Conservation (phyloP, 2,329 filamentous ascomycete species). For the Samsoniella hepiali region DNA sequence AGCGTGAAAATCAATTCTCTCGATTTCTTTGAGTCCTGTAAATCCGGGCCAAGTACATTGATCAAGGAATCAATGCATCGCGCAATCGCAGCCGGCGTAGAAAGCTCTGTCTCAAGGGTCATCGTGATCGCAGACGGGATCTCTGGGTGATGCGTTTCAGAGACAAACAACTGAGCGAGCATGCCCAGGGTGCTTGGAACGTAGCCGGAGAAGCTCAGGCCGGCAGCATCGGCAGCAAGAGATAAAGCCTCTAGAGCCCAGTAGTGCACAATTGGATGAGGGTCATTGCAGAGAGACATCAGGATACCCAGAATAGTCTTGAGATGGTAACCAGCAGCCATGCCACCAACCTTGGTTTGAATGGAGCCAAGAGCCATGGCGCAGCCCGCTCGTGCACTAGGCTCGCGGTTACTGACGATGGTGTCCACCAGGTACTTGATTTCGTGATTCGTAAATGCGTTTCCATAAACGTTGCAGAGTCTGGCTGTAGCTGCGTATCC, state of each 20-base stretch:
- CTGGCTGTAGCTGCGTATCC: constrained; percentile 83
- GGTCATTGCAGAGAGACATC: constrained; percentile 96
- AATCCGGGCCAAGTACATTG: constrained; percentile 91
- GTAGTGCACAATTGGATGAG: constrained; percentile 91
- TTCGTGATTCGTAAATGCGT: constrained; percentile 81
- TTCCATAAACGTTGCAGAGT: constrained; percentile 80
- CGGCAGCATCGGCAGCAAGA: constrained; percentile 84
- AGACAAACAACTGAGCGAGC: constrained; percentile 87
- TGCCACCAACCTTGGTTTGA: constrained; percentile 91
- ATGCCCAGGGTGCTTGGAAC: constrained; percentile 90
- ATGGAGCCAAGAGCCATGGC: constrained; percentile 91
- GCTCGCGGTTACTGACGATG: constrained; percentile 90
- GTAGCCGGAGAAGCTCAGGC: constrained; percentile 85
- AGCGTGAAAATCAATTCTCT: constrained; percentile 86
- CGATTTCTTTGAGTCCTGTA: constrained; percentile 90
- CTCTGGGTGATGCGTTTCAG: constrained; percentile 87
- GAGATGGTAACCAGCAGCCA: constrained; percentile 93
- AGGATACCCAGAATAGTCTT: constrained; percentile 97
- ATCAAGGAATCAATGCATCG: constrained; percentile 92
- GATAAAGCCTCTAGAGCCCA: constrained; percentile 91
- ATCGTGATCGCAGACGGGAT: constrained; percentile 76
- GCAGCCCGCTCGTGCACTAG: constrained; percentile 88
- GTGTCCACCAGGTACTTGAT: constrained; percentile 91
- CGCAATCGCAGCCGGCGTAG: constrained; percentile 77
- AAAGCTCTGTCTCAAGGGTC: constrained; percentile 82